Conservation (phyloP, 768 basidiomycete species). For the Coprinopsis cinerea region DNA sequence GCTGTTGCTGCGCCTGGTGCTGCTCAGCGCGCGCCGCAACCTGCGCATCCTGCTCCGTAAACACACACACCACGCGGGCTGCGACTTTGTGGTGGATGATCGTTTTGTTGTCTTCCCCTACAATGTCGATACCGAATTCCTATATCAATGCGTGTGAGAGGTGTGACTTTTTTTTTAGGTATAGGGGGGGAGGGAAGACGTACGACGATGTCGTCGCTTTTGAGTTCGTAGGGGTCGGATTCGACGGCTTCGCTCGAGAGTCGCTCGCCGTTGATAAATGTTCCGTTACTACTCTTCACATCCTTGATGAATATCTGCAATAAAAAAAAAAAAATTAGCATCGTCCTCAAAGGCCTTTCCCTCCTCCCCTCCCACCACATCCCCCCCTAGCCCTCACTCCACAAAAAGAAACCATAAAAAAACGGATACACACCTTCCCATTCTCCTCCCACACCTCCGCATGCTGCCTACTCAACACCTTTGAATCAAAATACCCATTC, state of each 20-base stretch:
- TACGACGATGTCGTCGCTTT: slow-evolving; percentile 94
- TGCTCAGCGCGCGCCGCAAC: slow-evolving; percentile 68
- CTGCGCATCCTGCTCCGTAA: slow-evolving; percentile 79
- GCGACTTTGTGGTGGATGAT: slow-evolving; percentile 99
- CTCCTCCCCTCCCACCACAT: no score
- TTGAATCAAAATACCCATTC: slow-evolving; percentile 97
- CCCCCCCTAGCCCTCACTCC: not conserved
- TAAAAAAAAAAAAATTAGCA: not conserved
- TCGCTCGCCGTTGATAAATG: slow-evolving; percentile 95
- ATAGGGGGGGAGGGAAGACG: slow-evolving; percentile 22
- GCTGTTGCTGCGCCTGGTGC: slow-evolving; percentile 48
- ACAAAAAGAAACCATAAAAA: slow-evolving; percentile 8
- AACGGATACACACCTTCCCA: slow-evolving; percentile 57
- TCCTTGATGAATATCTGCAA: slow-evolving; percentile 93
- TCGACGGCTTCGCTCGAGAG: slow-evolving; percentile 72
- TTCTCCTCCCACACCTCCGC: slow-evolving; percentile 98
- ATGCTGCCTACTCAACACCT: slow-evolving; percentile 88
- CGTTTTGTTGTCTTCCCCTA: slow-evolving; percentile 96
- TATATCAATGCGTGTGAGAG: slow-evolving; percentile 23
- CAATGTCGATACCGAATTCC: slow-evolving; percentile 99
- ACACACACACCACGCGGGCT: slow-evolving; percentile 86
- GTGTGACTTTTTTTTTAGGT: slow-evolving; percentile 11
- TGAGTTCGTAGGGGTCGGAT: slow-evolving; percentile 89
- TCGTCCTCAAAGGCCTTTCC: no score
- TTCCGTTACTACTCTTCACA: slow-evolving; percentile 96